Evolutionary conservation across 148 eudicot genomes (phyloP), one percentile per base, ranked within the genome.

Genomic region (Dysphania ambrosioides): DNA sequence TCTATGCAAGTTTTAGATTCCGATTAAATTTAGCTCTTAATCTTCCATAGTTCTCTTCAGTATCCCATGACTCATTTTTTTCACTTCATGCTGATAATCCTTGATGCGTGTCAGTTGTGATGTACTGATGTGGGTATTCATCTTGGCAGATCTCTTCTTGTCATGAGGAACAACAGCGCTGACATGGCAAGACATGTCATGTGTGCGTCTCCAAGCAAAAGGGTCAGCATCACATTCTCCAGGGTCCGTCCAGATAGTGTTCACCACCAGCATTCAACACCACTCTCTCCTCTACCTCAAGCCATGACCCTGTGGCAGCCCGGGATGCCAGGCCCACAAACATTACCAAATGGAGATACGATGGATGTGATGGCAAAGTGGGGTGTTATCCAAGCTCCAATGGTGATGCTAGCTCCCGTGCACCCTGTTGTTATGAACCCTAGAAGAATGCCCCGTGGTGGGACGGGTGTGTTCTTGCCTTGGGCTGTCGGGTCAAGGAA

Each of bases 401-500:
- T 95, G 73, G 77, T 95, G 26, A 87, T 90, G 97, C 69, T 91
- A 26, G 82, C 92, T 63, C 96, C 93, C 13, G 55, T 86, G 23
- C 75, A 78, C 7, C 98, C 92, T 35, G 72, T n/a, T n/a, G n/a
- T 87, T 38, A 40, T 83, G 73, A 81, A 75, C 76, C 88, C 92
- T 7, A 84, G 76, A 82, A 87, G 79, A 66, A 68, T 85, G 68
- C 79, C 85, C 1, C 85, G 64, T 24, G 94, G 89, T 47, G 98
- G 98, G 1, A 95, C 98, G 1, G 98, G 98, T 9, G 98, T 95
- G 58, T 95, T 90, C 87, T 78, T 95, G 78, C 98, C 98, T n/a
- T 92, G 97, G 96, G 76, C 76, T n/a, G n/a, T n/a, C 5, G 86
- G 90, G 5, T 59, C 90, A 36, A 89, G 88, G 32, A 95, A 87